Conservation (phyloP, 1,284 basidiomycete genomes). For the Porogramme epimiltina region DNA sequence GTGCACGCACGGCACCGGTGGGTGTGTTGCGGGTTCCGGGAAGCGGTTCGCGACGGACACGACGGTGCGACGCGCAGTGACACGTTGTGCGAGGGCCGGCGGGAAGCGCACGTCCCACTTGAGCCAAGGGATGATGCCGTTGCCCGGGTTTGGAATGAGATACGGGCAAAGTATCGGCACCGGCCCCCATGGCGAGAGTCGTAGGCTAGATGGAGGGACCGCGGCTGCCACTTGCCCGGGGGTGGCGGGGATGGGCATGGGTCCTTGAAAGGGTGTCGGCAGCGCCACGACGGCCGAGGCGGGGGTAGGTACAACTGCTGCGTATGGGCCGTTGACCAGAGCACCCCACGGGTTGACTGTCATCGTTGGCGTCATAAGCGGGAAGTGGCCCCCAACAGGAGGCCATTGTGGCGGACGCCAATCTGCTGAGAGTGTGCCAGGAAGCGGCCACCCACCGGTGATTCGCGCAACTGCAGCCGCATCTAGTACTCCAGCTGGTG, state of each 20-base stretch:
- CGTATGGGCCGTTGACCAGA: not conserved
- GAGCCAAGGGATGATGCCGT: slow-evolving; percentile 33
- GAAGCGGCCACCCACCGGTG: slow-evolving; percentile 34
- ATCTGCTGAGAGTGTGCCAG: slow-evolving; percentile 29
- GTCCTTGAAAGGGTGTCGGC: not conserved
- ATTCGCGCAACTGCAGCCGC: slow-evolving; percentile 7
- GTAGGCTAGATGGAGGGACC: not conserved
- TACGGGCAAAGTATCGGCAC: slow-evolving; percentile 30
- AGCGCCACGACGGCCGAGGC: not conserved
- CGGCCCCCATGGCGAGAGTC: not conserved
- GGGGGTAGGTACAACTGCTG: not conserved
- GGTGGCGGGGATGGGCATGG: not conserved
- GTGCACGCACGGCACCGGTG: slow-evolving; percentile 25
- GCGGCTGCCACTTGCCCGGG: not conserved
- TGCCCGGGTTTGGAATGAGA: slow-evolving; percentile 39
- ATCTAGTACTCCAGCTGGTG: not conserved
- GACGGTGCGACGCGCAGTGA: slow-evolving; percentile 34
- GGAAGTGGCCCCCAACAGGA: no score
- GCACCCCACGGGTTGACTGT: no score
- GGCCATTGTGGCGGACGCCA: slow-evolving; percentile 30
- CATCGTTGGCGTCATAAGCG: no score
- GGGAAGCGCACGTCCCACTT: slow-evolving; percentile 40
- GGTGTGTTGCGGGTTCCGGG: slow-evolving; percentile 28
- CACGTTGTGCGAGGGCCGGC: slow-evolving; percentile 34
- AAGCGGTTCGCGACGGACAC: slow-evolving; percentile 10